phyloP scores from a whole-genome alignment of 331 rosid genomes.

The Cucumis variabilis region DNA sequence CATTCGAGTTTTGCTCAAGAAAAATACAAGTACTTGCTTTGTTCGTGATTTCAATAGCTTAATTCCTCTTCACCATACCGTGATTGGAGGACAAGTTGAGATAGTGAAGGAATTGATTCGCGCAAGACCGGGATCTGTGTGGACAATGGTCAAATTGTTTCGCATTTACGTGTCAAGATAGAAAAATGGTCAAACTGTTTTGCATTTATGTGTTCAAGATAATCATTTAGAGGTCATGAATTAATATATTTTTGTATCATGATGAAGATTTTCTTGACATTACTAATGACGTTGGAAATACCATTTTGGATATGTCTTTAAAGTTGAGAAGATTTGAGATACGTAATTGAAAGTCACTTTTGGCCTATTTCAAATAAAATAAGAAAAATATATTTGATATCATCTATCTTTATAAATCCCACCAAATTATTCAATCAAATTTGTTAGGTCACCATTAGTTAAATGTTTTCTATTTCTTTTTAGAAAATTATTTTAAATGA shows the following conservation, averaged over 20 bases:
- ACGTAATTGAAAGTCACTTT: not conserved
- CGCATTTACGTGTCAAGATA: constrained; percentile 3
- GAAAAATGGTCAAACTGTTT: not conserved
- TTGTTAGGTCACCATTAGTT: no score
- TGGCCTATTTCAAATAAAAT: no score
- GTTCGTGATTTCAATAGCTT: not conserved
- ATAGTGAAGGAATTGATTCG: not conserved
- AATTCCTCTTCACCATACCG: not conserved
- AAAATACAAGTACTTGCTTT: not conserved
- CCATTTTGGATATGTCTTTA: not conserved
- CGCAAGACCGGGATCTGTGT: not conserved
- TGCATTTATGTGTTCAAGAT: not conserved
- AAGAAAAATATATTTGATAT: no score
- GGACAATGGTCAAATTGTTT: constrained; percentile 7
- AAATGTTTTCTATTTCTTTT: no score
- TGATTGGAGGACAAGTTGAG: not conserved
- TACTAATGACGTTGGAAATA: not conserved
- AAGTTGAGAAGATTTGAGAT: not conserved
- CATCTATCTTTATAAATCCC: no score
- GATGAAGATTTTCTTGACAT: not conserved
- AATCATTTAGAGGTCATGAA: not conserved
- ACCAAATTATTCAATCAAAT: no score
- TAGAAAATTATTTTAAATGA: no score
- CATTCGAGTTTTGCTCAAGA: not conserved
- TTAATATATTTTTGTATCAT: not conserved